Conservation (phyloP, 345 rosid species). For the Rhizophora mangle region DNA sequence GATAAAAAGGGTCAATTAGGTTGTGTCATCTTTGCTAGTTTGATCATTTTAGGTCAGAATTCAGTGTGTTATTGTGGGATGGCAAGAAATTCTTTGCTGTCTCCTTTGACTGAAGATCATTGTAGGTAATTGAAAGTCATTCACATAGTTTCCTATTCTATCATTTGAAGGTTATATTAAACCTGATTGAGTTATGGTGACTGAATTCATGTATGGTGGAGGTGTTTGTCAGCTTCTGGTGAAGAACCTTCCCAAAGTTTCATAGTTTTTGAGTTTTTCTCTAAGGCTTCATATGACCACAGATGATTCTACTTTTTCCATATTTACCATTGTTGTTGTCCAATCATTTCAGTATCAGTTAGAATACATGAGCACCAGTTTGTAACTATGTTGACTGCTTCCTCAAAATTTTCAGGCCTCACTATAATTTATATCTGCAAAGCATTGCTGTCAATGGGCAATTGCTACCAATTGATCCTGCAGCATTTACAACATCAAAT, state of each 20-base stretch:
- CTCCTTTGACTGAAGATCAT: neutral
- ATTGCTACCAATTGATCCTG: slow-evolving; percentile 55
- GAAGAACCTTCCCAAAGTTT: neutral
- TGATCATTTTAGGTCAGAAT: neutral
- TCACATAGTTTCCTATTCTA: no score
- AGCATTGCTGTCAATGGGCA: slow-evolving; percentile 86
- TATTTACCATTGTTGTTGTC: neutral
- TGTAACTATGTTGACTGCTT: slow-evolving; percentile 20
- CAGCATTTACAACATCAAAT: slow-evolving; percentile 68
- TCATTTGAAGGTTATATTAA: no score
- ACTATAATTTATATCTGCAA: slow-evolving; percentile 87
- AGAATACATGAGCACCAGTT: slow-evolving; percentile 1
- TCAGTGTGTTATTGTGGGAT: neutral
- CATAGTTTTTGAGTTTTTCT: neutral
- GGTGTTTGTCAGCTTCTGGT: no score
- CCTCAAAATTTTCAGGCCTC: slow-evolving; percentile 56
- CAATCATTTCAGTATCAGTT: neutral
- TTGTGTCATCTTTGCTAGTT: neutral
- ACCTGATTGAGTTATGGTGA: no score
- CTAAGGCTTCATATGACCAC: neutral
- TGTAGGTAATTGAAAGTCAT: no score
- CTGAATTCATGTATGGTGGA: no score
- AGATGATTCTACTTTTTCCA: neutral
- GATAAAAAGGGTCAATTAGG: neutral
- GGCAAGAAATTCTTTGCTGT: neutral